Conservation (phyloP, 2,329 filamentous ascomycete genomes). For the Diaporthe sp. region DNA sequence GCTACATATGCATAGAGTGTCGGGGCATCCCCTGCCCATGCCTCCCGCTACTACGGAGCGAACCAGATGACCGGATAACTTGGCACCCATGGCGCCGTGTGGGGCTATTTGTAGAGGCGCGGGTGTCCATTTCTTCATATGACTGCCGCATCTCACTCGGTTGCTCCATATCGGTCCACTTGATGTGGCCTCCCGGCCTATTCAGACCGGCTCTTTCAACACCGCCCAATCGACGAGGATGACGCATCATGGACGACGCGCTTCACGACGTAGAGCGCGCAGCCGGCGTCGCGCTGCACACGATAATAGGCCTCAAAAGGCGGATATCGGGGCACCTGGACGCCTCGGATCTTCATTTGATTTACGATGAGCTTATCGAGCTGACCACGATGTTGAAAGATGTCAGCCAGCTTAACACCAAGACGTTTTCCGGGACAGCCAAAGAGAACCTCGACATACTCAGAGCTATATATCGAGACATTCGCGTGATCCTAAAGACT, state of each 20-base stretch:
- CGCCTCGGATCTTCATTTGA: constrained; percentile 4
- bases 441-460: constrained; percentile 2
- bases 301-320: constrained; percentile 4
- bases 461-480: neutral
- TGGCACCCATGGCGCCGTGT: constrained; percentile 16
- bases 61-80: constrained; percentile 8
- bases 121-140: constrained; percentile 25
- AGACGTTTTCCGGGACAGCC: constrained; percentile 7
- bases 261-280: constrained; percentile 32
- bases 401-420: neutral
- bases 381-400: neutral
- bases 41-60: constrained; percentile 5
- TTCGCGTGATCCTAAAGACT: neutral
- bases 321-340: neutral
- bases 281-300: constrained; percentile 15
- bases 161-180: neutral
- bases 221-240: neutral
- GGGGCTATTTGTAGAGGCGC: constrained; percentile 11
- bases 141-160: constrained; percentile 8
- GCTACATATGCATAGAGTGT: neutral
- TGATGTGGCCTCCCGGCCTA: constrained; percentile 4
- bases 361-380: constrained; percentile 26
- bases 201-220: neutral
- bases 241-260: constrained; percentile 9
- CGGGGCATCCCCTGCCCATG: constrained; percentile 17